Conservation (phyloP, 2,329 filamentous ascomycete genomes). For the Colletotrichum euphorbiae region DNA sequence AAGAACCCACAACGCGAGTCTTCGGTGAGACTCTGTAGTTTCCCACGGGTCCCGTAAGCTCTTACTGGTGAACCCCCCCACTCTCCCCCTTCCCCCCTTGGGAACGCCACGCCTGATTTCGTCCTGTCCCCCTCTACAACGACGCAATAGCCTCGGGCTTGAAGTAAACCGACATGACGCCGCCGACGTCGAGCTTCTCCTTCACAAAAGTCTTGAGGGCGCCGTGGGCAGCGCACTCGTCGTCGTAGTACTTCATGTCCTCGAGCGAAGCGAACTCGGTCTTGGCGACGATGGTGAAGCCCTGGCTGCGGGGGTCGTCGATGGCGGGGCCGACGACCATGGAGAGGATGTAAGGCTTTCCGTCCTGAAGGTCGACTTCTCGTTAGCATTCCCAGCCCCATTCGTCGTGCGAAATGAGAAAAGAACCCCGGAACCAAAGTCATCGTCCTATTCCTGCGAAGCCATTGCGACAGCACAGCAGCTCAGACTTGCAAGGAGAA, state of each 20-base stretch:
- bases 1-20: not conserved
- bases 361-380: slow-evolving; percentile 62
- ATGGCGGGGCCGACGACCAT: slow-evolving; percentile 65
- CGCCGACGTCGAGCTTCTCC: slow-evolving; percentile 48
- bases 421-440: too few species aligned
- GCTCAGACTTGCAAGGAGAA: too few species aligned
- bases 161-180: slow-evolving; percentile 56
- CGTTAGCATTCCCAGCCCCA: not conserved
- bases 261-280: slow-evolving; percentile 72
- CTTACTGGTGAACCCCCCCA: too few species aligned
- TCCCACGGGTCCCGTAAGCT: not conserved
- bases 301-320: slow-evolving; percentile 70
- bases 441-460: too few species aligned
- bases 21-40: too few species aligned
- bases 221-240: slow-evolving; percentile 57
- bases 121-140: not conserved
- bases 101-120: too few species aligned
- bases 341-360: slow-evolving; percentile 75
- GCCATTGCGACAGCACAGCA: too few species aligned
- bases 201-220: slow-evolving; percentile 53
- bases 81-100: too few species aligned
- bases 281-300: slow-evolving; percentile 73
- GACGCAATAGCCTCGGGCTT: slow-evolving; percentile 47
- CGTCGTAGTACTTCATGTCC: slow-evolving; percentile 79
- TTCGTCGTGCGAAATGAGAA: not conserved